phyloP scores from a whole-genome alignment of 495 filamentous ascomycete species.

The Hyaloscypha hepaticicola region DNA sequence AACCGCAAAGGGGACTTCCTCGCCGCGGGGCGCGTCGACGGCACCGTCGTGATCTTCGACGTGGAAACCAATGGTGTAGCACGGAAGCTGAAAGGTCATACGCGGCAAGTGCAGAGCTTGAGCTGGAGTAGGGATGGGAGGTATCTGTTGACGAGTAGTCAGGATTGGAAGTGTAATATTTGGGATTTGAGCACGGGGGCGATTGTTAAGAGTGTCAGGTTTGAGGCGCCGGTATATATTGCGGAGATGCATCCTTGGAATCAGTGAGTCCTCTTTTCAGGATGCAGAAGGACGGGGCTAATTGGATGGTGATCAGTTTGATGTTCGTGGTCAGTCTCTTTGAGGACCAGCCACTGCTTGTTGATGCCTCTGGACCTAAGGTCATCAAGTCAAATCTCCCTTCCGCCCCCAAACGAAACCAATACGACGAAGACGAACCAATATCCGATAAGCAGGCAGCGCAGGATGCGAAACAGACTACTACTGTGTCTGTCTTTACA shows the following conservation, averaged over 20 bases:
- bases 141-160: conserved; percentile 90
- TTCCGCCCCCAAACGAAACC: conserved; percentile 70
- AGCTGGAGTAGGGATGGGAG: conserved; percentile 92
- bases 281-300: background rate
- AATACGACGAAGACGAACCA: conserved; percentile 56
- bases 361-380: conserved; percentile 66
- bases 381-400: conserved; percentile 75
- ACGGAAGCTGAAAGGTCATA: conserved; percentile 88
- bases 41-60: conserved; percentile 93
- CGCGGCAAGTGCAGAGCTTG: conserved; percentile 82
- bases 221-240: conserved; percentile 90
- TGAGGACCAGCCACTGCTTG: conserved; percentile 86
- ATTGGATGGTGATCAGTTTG: conserved; percentile 48
- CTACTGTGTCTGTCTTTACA: conserved; percentile 87
- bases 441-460: conserved; percentile 79
- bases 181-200: conserved; percentile 81
- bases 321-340: conserved; percentile 86
- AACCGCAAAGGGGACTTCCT: conserved; percentile 91
- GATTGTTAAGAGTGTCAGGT: conserved; percentile 69
- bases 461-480: conserved; percentile 89
- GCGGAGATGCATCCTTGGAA: conserved; percentile 92
- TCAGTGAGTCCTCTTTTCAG: conserved; percentile 57
- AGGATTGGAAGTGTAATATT: conserved; percentile 92
- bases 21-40: conserved; percentile 90
- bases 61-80: conserved; percentile 95